Conservation (phyloP, 805 yeast species). For the Candida coleopterorum region DNA sequence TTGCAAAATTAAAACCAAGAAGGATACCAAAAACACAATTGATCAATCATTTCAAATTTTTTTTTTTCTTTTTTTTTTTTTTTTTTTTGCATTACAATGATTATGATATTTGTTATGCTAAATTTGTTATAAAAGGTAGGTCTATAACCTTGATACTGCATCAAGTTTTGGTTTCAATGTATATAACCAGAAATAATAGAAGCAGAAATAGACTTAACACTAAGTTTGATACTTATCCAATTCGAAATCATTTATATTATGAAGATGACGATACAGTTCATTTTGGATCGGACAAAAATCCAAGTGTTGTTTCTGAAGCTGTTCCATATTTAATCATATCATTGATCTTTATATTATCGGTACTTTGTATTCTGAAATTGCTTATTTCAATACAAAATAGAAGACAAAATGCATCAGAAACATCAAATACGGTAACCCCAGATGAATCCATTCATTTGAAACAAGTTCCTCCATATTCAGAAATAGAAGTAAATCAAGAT, state of each 20-base stretch:
- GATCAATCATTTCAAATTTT: no score
- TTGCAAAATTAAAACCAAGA: neutral
- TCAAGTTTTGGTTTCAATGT: neutral
- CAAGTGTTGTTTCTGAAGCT: neutral
- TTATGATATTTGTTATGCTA: conserved; percentile 1
- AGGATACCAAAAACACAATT: no score
- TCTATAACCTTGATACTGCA: no score
- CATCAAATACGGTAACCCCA: neutral
- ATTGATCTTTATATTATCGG: neutral
- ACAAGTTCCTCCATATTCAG: conserved; percentile 4
- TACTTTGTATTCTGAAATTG: neutral
- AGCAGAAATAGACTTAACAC: neutral
- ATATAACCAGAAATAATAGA: neutral
- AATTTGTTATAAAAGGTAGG: conserved; percentile 1
- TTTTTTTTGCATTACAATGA: neutral
- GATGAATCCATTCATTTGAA: neutral
- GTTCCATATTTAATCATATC: conserved; percentile 3
- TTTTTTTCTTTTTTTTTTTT: no score
- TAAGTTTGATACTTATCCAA: conserved; percentile 2
- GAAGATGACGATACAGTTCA: neutral
- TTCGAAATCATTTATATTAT: conserved; percentile 2
- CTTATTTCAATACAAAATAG: neutral
- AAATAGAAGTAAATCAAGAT: neutral
- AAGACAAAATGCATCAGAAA: neutral
- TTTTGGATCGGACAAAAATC: neutral